These are phyloP conservation scores for Castanospermum australe DNA, from an alignment of 306 rosid genomes.

Conservation along the genomic window DNA sequence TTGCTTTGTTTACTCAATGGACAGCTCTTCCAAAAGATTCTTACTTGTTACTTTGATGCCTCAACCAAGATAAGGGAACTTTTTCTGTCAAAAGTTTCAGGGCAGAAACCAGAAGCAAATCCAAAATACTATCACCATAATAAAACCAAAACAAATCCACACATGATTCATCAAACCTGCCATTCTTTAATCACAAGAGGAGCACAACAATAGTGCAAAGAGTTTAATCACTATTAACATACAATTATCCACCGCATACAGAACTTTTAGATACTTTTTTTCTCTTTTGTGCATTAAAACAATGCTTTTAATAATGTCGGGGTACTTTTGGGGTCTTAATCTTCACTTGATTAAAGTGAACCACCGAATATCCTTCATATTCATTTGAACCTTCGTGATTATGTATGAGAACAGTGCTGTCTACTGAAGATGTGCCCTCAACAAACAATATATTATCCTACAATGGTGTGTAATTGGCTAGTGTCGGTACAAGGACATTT, in stretches of 20 bases:
- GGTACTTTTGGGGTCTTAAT: slow-evolving; percentile 8
- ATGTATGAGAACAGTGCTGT: slow-evolving; percentile 23
- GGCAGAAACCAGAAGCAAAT: slow-evolving; percentile 30
- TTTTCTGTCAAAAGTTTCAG: slow-evolving; percentile 45
- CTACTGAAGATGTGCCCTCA: slow-evolving; percentile 33
- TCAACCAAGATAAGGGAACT: slow-evolving; percentile 50
- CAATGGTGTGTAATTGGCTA: slow-evolving; percentile 4
- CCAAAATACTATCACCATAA: slow-evolving; percentile 27
- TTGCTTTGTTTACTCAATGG: slow-evolving; percentile 40
- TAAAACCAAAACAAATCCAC: slow-evolving; percentile 12
- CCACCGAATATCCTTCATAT: slow-evolving; percentile 17
- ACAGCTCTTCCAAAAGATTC: slow-evolving; percentile 41
- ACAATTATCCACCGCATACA: slow-evolving; percentile 2
- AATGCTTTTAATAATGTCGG: neutral
- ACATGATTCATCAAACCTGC: slow-evolving; percentile 19
- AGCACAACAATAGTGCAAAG: neutral
- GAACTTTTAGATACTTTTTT: slow-evolving; percentile 16
- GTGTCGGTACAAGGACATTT: slow-evolving; percentile 34
- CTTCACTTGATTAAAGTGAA: slow-evolving; percentile 17
- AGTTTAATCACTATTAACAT: slow-evolving; percentile 13
- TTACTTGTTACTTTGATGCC: slow-evolving; percentile 26
- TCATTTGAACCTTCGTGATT: slow-evolving; percentile 5
- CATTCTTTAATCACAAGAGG: slow-evolving; percentile 14
- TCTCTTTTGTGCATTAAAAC: slow-evolving; percentile 9
- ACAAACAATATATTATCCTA: slow-evolving; percentile 23